Percentiles rank a stretch among this genome's conserved stretches.
These are phyloP conservation scores for Parafenestella ontariensis DNA, from an alignment of 2,329 filamentous ascomycete species.

Conservation along the genomic window DNA sequence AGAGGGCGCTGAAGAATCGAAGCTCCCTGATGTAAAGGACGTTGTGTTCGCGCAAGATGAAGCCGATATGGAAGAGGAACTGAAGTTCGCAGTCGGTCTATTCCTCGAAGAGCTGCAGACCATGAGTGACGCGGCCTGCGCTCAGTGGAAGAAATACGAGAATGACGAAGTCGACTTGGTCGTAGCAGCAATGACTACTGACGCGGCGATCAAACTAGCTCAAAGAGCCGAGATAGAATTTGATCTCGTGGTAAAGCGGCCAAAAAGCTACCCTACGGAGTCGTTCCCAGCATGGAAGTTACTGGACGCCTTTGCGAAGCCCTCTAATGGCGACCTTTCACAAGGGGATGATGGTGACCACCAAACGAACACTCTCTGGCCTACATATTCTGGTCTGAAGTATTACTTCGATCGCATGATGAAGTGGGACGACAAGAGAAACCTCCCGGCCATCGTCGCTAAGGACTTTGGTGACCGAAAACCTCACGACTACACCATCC, in stretches of 20 bases:
- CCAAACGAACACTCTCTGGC: neutral
- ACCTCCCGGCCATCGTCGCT: neutral
- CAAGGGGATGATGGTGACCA: no score
- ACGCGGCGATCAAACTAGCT: slow-evolving; percentile 10
- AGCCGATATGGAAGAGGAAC: slow-evolving; percentile 6
- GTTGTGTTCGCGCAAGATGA: no score
- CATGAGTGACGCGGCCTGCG: neutral
- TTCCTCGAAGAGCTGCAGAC: slow-evolving; percentile 1
- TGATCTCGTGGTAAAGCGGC: slow-evolving; percentile 7
- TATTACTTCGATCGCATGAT: neutral
- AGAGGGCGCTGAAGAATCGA: no score
- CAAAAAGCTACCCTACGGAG: slow-evolving; percentile 3
- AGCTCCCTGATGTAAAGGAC: no score
- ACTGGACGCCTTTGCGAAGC: slow-evolving; percentile 1
- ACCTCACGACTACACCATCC: neutral
- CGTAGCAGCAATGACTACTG: slow-evolving; percentile 7
- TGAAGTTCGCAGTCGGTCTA: slow-evolving; percentile 2
- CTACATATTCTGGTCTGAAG: neutral
- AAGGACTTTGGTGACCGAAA: neutral
- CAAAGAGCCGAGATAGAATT: slow-evolving; percentile 10
- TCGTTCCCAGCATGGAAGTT: slow-evolving; percentile 3
- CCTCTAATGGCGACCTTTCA: neutral
- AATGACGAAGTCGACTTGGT: slow-evolving; percentile 7
- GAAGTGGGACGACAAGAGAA: neutral
- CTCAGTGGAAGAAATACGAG: slow-evolving; percentile 9